Evolutionary conservation across 495 filamentous ascomycete genomes (phyloP), one percentile per base, ranked within the genome.

Genomic region (Choiromyces venosus): DNA sequence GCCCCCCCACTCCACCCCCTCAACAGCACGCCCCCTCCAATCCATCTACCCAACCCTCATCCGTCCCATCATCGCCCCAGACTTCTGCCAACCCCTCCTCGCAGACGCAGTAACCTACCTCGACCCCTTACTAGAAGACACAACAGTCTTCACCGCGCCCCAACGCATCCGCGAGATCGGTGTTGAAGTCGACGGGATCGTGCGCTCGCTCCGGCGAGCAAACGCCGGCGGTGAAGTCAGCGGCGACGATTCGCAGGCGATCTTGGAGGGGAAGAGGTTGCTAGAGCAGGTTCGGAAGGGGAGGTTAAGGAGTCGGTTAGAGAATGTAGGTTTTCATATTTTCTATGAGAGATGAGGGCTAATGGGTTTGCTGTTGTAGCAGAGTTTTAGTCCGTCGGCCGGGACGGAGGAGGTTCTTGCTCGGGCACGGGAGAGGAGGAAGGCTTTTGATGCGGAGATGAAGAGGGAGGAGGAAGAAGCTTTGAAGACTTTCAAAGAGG

Each of bases 381-480:
- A 77, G 42, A 39, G 37, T 9, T 38, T 56, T n/a, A n/a, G 69
- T 35, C 33, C 33, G 35, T 14, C 70, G 10, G 61, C 65, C 3
- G 37, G 39, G 35, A 64, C 33, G n/a, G 38, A n/a, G 10, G 71
- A 75, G 46, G 29, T 71, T 37, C 70, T 69, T 35, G 40, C 19
- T 33, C 72, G 46, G 19, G 67, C 67, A n/a, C 74, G 42, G 65
- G 79, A 80, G 44, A 40, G 72, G 16, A 78, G 44, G 29, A 75
- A 77, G 10, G 40, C 33, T n/a, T 80, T 80, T 61, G 78, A 80
- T 56, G 68, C 37, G 44, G 75, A 80, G 68, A 80, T 80, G 52
- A 73, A 73, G 44, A 68, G 46, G 33, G 70, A 71, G 37, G 78
- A 80, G 44, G 78, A 80, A 33, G 79, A 73, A 21, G 78, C 78